Base-by-base conservation (phyloP, 78 protist genomes). In the Neovahlkampfia damariscottae region DNA sequence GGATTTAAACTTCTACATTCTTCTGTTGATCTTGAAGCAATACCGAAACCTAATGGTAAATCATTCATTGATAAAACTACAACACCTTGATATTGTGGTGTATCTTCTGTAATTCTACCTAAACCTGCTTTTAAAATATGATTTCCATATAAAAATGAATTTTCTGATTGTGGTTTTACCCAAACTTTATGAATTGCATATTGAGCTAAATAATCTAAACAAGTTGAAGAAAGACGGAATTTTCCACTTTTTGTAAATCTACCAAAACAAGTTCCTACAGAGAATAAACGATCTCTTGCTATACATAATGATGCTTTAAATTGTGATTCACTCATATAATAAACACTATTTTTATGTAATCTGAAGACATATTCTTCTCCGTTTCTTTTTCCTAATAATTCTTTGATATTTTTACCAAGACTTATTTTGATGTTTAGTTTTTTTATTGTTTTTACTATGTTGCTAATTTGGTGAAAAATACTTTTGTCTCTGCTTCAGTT, bases 41-140 rank as follows among this genome's bases (percentile, higher is more conserved):
- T 82, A 41, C 98, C 98, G 62, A 95, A 95, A 34, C 98, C 98
- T 1, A 97, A 87, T 32, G 99, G 99, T 2, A 93, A 58, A 39
- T 98, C 99, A 40, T 74, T 40, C 98, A 94, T 92, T 38, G 77
- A 40, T 80, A 66, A 93, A 30, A 98, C 84, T n/a, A 95, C 96
- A 3, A 98, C 99, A 37, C 99, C 99, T 62, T 86, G 91, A 76
- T 88, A 72, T 84, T 77, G 77, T 29, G 92, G 94, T 10, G 98
- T 93, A 87, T 84, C 82, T 41, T 98, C 99, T 8, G 99, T 98
- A n/a, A 98, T 95, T 39, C 97, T 74, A 27, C 95, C 98, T 6
- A 98, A 80, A 67, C 97, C 97, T n/a, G 94, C 91, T 58, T 96
- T 96, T 68, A 88, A 74, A 19, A 98, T 91, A 87, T 96, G 91